Evolutionary conservation across 768 basidiomycete species (phyloP), one percentile per base, ranked within the genome.

Genomic region (Imleria badia): DNA sequence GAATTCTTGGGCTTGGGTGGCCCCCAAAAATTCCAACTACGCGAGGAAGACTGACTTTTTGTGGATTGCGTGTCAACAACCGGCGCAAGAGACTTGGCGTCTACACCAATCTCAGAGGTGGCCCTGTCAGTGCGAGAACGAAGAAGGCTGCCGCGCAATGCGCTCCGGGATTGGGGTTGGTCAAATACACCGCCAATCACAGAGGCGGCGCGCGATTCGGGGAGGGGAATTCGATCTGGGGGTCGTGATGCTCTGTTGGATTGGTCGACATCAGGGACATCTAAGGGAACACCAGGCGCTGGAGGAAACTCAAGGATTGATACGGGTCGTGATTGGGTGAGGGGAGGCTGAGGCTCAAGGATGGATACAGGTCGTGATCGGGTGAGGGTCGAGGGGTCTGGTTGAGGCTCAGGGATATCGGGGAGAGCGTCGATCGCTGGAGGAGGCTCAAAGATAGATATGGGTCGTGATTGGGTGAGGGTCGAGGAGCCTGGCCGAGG

Each of bases 141-240:
- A 55, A 55, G 49, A 55, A 55, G n/a, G 44, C n/a, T 52, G 48
- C 50, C 60, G 19, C 53, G 53, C 43, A 56, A 47, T 17, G 41
- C 29, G 42, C 51, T 52, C 22, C 64, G 59, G 14, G 65, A 56
- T 39, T 56, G 52, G 8, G 63, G 62, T 39, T 65, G 65, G 31
- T 70, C 68, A 15, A 36, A 60, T 14, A 61, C 52, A 14, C 68
- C 60, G 12, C 65, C 71, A 8, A 71, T 58, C 46, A 63, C 69
- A 1, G 71, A 71, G 15, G 59, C 65, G 1, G 69, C 69, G 5
- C 69, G 69, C n/a, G 71, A 68, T 36, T 57, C 50, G 14, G 69
- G 68, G 15, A 70, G 63, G 15, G 63, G 60, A 3, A 71, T 50
- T 47, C 56, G 54, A 1, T 60, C 61, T 29, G 69, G 63, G 7